phyloP scores from a whole-genome alignment of 257 asterid genomes.

The Ilex asprella region DNA sequence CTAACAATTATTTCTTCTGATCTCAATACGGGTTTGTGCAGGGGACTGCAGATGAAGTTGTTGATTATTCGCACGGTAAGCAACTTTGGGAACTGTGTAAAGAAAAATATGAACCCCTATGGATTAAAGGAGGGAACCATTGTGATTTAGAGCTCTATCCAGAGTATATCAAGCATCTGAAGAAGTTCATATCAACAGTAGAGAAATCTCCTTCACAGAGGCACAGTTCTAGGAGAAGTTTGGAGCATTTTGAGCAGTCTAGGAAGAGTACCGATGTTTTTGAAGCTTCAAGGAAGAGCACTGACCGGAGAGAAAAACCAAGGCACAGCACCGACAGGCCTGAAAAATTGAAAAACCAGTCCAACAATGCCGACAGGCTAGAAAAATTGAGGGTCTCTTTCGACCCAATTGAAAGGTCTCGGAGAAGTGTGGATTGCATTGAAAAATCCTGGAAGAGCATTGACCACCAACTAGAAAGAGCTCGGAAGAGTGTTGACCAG shows the following conservation, averaged over 20 bases:
- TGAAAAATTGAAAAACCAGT: conserved; percentile 48
- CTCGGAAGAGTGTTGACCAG: conserved; percentile 74
- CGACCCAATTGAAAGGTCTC: conserved; percentile 73
- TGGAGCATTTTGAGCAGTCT: conserved; percentile 65
- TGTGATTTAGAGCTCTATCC: conserved; percentile 81
- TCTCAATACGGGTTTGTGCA: conserved; percentile 8
- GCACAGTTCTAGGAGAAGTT: conserved; percentile 55
- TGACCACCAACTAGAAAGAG: conserved; percentile 65
- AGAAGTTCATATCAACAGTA: conserved; percentile 66
- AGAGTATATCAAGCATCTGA: conserved; percentile 68
- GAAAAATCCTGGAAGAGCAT: conserved; percentile 70
- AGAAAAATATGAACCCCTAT: conserved; percentile 77
- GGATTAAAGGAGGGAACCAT: conserved; percentile 87
- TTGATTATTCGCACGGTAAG: conserved; percentile 78
- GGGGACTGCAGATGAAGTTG: conserved; percentile 95
- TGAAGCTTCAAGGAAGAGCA: conserved; percentile 75
- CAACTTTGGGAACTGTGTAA: conserved; percentile 86
- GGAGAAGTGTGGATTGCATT: conserved; percentile 78
- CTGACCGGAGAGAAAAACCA: conserved; percentile 78
- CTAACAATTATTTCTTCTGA: too few species aligned
- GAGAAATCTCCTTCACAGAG: conserved; percentile 71
- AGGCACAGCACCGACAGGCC: conserved; percentile 70
- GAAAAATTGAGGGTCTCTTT: conserved; percentile 52
- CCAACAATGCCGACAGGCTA: conserved; percentile 45
- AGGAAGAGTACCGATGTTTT: conserved; percentile 67